These are phyloP conservation scores for Termitomyces sp. DNA, from an alignment of 768 basidiomycete species.

Conservation along the genomic window DNA sequence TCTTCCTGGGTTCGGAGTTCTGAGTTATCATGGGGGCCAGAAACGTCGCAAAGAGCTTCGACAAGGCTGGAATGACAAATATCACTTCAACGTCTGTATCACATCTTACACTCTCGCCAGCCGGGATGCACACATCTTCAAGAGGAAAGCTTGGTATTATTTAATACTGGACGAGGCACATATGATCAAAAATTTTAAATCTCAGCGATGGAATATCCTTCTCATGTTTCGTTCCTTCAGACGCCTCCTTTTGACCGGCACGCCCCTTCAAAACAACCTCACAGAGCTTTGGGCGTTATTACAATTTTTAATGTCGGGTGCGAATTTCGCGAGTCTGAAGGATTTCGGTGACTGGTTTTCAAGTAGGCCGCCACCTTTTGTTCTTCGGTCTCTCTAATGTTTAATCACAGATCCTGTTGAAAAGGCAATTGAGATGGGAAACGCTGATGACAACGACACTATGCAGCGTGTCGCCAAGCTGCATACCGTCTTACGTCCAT, in stretches of 20 bases:
- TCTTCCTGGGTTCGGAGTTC: conserved; percentile 77
- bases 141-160: conserved; percentile 91
- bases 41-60: conserved; percentile 88
- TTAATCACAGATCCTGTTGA: conserved; percentile 74
- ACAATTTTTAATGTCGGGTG: conserved; percentile 89
- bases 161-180: conserved; percentile 96
- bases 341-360: conserved; percentile 98
- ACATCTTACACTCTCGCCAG: conserved; percentile 93
- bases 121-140: conserved; percentile 86
- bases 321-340: conserved; percentile 85
- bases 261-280: conserved; percentile 94
- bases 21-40: conserved; percentile 87
- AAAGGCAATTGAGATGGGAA: conserved; percentile 86
- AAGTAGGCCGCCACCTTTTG: conserved; percentile 47
- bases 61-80: conserved; percentile 85
- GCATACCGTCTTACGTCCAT: conserved; percentile 94
- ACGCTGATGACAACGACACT: conserved; percentile 71
- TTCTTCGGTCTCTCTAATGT: background rate
- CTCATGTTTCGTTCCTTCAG: conserved; percentile 85
- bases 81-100: conserved; percentile 91
- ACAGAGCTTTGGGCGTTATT: conserved; percentile 94
- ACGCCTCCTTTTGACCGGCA: conserved; percentile 89
- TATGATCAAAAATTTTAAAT: conserved; percentile 97
- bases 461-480: conserved; percentile 80
- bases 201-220: conserved; percentile 88